Evolutionary conservation across 2,329 filamentous ascomycete genomes (phyloP).

Genomic region (Aspergillus sp.): DNA sequence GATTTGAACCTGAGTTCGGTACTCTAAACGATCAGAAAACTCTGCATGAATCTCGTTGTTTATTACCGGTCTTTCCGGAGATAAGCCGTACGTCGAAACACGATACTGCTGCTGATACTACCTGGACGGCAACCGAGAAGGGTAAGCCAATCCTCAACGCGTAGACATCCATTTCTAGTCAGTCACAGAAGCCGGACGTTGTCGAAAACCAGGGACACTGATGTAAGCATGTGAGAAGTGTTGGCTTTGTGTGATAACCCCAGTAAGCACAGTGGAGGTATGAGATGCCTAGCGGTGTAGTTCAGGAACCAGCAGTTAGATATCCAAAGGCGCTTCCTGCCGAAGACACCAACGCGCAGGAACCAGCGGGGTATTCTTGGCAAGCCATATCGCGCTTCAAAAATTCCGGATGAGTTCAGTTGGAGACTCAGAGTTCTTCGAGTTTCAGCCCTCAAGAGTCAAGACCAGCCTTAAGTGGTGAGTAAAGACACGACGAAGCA

Average conservation of each 20-base stretch:
- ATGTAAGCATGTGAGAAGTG: background rate
- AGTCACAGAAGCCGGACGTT: background rate
- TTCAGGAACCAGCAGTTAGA: background rate
- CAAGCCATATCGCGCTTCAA: background rate
- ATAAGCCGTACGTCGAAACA: too few relatives aligned
- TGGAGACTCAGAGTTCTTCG: background rate
- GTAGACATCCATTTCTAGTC: background rate
- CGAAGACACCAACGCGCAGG: background rate
- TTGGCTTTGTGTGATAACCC: background rate
- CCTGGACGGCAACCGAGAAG: background rate
- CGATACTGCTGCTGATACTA: too few relatives aligned
- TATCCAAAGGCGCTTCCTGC: background rate
- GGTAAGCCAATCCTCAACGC: background rate
- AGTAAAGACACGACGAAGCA: background rate
- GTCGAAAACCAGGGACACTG: background rate
- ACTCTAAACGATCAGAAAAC: too few relatives aligned
- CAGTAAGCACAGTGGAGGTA: background rate
- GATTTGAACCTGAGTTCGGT: too few relatives aligned
- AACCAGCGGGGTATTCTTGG: background rate
- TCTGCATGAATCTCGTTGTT: too few relatives aligned
- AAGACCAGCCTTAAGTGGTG: background rate
- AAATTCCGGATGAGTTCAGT: background rate
- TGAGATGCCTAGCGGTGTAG: background rate
- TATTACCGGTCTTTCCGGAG: too few relatives aligned
- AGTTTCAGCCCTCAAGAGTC: background rate